Evolutionary conservation across 345 rosid species (phyloP).

Genomic region (Heritiera fomes): DNA sequence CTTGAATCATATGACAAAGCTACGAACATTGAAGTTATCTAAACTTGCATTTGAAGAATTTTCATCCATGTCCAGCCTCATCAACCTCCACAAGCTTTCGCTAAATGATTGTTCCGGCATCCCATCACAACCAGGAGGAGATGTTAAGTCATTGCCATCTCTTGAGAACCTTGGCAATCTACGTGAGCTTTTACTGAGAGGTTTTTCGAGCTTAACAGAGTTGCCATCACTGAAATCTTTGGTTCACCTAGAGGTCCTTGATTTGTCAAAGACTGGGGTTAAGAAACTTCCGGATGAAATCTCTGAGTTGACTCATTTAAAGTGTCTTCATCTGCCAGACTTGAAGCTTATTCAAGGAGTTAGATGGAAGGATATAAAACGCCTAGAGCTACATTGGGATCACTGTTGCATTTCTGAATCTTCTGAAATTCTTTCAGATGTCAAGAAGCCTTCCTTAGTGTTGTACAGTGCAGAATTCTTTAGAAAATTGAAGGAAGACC

Average conservation of each 20-base stretch:
- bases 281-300: constrained; percentile 25
- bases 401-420: constrained; percentile 17
- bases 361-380: constrained; percentile 28
- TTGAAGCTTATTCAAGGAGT: constrained; percentile 12
- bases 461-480: neutral
- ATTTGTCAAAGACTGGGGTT: constrained; percentile 31
- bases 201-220: constrained; percentile 14
- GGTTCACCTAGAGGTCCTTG: constrained; percentile 26
- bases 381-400: constrained; percentile 21
- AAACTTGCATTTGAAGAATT: constrained; percentile 1
- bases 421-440: neutral
- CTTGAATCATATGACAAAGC: constrained; percentile 15
- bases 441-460: constrained; percentile 12
- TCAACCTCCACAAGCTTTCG: constrained; percentile 27
- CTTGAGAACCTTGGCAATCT: constrained; percentile 23
- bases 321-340: constrained; percentile 27
- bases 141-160: neutral
- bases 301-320: constrained; percentile 22
- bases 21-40: constrained; percentile 27
- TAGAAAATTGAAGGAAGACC: no score
- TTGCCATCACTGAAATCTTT: constrained; percentile 28
- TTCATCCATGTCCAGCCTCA: constrained; percentile 23
- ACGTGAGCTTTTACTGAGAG: constrained; percentile 21
- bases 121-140: neutral
- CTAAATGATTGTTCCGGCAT: constrained; percentile 23